Evolutionary conservation across 345 rosid genomes (phyloP).

Genomic region (Mercurialis annua): DNA sequence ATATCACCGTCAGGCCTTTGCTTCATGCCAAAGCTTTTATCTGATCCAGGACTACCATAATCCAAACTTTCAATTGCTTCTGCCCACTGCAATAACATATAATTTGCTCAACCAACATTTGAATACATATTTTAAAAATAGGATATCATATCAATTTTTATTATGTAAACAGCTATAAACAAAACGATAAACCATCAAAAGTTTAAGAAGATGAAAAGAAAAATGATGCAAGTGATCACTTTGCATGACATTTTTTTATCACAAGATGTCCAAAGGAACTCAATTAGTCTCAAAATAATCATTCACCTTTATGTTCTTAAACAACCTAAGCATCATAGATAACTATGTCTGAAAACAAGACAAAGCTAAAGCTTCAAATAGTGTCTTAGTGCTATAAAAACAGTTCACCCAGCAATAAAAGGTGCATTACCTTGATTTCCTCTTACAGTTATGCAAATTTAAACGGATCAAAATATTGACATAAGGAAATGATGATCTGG

Average conservation of each 20-base stretch:
- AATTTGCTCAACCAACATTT: background rate
- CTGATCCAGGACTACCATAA: conserved; percentile 69
- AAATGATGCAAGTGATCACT: background rate
- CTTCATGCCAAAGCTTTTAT: conserved; percentile 94
- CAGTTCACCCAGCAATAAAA: too few relatives aligned
- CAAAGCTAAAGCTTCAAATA: background rate
- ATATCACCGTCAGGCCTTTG: conserved; percentile 97
- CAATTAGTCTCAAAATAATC: background rate
- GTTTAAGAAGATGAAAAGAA: background rate
- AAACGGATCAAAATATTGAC: background rate
- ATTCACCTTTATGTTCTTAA: too few relatives aligned
- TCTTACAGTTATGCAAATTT: background rate
- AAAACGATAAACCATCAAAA: background rate
- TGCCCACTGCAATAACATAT: conserved; percentile 64
- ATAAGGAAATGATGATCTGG: background rate
- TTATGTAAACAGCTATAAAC: background rate
- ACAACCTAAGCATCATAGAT: too few relatives aligned
- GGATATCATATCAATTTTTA: background rate
- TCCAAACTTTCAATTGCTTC: conserved; percentile 83
- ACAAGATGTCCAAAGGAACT: background rate
- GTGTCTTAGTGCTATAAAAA: background rate
- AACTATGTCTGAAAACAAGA: background rate
- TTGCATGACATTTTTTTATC: background rate
- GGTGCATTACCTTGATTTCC: too few relatives aligned
- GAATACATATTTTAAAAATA: background rate